Percentiles rank a stretch among this genome's conserved stretches.
phyloP scores from a whole-genome alignment of 176 grass and related monocot species.

The Metroxylon sagu region DNA sequence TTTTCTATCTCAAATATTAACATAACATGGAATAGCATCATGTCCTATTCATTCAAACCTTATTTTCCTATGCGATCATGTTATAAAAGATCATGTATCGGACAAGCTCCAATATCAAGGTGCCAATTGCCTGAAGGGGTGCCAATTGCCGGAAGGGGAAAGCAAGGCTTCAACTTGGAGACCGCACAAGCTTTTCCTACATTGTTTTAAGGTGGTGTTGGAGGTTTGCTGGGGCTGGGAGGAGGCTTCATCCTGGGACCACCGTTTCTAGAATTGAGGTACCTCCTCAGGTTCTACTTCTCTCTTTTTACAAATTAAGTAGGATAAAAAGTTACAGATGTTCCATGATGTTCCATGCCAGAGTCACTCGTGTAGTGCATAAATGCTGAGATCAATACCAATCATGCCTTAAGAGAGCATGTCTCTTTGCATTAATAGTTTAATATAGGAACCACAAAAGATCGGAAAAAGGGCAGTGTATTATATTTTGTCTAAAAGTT shows the following conservation, averaged over 20 bases:
- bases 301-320: background rate
- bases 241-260: conserved; percentile 14
- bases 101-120: conserved; percentile 1
- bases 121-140: conserved; percentile 25
- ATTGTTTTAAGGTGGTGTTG: conserved; percentile 17
- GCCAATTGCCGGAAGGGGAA: conserved; percentile 1
- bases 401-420: no score
- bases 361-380: no score
- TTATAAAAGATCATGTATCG: no score
- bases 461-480: no score
- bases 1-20: no score
- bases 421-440: no score
- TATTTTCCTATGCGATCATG: no score
- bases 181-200: background rate
- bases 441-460: no score
- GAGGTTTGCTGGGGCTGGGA: conserved; percentile 19
- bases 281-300: conserved; percentile 6
- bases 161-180: conserved; percentile 7
- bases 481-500: no score
- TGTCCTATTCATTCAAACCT: no score
- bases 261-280: conserved; percentile 14
- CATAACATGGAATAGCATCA: no score
- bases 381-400: no score
- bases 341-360: background rate
- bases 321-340: background rate